Evolutionary conservation across 306 rosid genomes (phyloP).

Genomic region (Castanopsis chinensis): DNA sequence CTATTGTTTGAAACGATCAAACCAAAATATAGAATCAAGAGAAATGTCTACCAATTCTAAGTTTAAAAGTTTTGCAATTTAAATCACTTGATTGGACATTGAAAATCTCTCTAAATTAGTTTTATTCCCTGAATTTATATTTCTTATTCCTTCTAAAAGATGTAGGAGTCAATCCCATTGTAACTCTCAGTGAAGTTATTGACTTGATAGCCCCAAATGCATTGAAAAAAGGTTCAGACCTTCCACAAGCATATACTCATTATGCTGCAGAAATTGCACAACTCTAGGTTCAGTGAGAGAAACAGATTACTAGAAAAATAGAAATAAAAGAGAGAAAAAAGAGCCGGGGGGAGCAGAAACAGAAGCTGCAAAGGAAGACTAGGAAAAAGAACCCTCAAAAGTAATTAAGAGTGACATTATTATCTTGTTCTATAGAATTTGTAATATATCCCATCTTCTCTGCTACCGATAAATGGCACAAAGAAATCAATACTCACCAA

Average conservation of each 20-base stretch:
- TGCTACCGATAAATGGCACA: background rate
- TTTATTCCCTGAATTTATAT: background rate
- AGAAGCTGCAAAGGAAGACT: background rate
- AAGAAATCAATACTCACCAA: conserved; percentile 53
- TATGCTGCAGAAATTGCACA: background rate
- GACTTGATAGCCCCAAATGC: background rate
- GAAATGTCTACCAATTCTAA: background rate
- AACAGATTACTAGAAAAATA: no score
- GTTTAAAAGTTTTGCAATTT: background rate
- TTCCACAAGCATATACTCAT: background rate
- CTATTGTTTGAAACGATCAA: no score
- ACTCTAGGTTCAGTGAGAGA: background rate
- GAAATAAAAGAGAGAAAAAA: no score
- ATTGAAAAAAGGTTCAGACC: background rate
- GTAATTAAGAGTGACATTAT: background rate
- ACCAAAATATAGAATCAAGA: background rate
- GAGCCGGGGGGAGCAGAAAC: no score
- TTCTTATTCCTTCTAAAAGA: no score
- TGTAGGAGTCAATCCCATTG: background rate
- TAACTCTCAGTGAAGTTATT: background rate
- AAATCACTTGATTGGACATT: background rate
- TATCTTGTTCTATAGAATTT: background rate
- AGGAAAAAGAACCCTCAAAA: background rate
- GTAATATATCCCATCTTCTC: background rate
- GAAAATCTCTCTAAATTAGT: background rate